Evolutionary conservation across 2,329 filamentous ascomycete genomes (phyloP).

Genomic region (Cercospora beticola): DNA sequence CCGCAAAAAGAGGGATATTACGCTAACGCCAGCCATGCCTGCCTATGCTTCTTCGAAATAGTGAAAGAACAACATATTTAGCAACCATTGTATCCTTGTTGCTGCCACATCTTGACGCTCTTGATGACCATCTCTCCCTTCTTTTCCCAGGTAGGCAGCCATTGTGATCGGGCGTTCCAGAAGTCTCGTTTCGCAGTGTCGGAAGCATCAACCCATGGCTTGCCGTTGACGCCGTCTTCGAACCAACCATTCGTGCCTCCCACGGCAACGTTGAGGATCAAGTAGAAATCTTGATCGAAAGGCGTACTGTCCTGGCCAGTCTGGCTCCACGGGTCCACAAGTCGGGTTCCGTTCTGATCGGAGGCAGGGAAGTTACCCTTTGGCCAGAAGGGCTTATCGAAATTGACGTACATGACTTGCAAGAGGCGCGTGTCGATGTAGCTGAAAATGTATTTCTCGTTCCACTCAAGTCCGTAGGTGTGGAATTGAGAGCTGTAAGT

Average conservation of each 20-base stretch:
- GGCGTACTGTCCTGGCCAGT: slow-evolving; percentile 41
- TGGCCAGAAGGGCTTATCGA: slow-evolving; percentile 43
- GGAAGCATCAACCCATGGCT: slow-evolving; percentile 76
- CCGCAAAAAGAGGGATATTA: slow-evolving; percentile 4
- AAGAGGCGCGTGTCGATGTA: slow-evolving; percentile 78
- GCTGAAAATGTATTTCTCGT: slow-evolving; percentile 82
- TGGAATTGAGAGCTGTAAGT: slow-evolving; percentile 70
- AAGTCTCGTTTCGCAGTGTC: slow-evolving; percentile 71
- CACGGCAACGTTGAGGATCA: slow-evolving; percentile 44
- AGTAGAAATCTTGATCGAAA: slow-evolving; percentile 45
- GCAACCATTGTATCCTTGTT: slow-evolving; percentile 50
- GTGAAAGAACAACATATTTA: slow-evolving; percentile 18
- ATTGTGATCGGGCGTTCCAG: slow-evolving; percentile 56
- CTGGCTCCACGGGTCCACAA: slow-evolving; percentile 41
- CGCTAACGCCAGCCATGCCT: slow-evolving; percentile 12
- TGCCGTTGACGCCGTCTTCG: slow-evolving; percentile 65
- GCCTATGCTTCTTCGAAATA: background rate
- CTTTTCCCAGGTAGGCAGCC: slow-evolving; percentile 41
- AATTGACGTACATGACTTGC: slow-evolving; percentile 73
- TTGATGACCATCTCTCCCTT: slow-evolving; percentile 43
- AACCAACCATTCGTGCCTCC: slow-evolving; percentile 67
- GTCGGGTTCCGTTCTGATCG: slow-evolving; percentile 39
- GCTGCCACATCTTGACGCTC: slow-evolving; percentile 50
- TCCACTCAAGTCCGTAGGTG: slow-evolving; percentile 82
- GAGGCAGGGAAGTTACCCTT: slow-evolving; percentile 40